phyloP scores from a whole-genome alignment of 495 filamentous ascomycete species.

The Neurospora sp. region DNA sequence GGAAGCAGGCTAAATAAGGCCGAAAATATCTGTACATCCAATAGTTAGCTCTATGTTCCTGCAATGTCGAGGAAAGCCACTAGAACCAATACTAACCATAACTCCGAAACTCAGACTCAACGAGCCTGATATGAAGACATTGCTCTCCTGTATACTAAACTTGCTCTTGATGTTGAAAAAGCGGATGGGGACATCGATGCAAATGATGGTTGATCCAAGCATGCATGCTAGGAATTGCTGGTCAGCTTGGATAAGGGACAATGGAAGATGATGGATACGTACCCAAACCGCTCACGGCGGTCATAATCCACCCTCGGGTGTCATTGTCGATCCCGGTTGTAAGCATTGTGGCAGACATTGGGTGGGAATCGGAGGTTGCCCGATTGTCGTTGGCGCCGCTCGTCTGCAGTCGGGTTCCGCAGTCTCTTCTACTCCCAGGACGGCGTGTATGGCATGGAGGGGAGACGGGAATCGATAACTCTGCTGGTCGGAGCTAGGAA shows the following conservation, averaged over 20 bases:
- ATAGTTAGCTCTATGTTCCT: slow-evolving; percentile 9
- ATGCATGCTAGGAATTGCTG: slow-evolving; percentile 54
- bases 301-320: slow-evolving; percentile 89
- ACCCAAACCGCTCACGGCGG: slow-evolving; percentile 71
- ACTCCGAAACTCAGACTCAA: slow-evolving; percentile 92
- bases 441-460: background rate
- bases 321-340: slow-evolving; percentile 57
- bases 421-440: background rate
- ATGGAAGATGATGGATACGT: slow-evolving; percentile 10
- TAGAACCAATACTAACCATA: slow-evolving; percentile 55
- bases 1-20: slow-evolving; percentile 93
- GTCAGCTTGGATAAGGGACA: background rate
- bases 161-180: slow-evolving; percentile 57
- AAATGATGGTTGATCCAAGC: slow-evolving; percentile 74
- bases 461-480: background rate
- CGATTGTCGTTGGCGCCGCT: background rate
- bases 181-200: slow-evolving; percentile 67
- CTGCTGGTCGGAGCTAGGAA: background rate
- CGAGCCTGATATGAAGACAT: slow-evolving; percentile 75
- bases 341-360: slow-evolving; percentile 19
- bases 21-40: slow-evolving; percentile 64
- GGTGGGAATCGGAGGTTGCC: background rate
- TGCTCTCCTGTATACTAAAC: slow-evolving; percentile 85
- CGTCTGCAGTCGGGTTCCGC: background rate
- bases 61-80: background rate